These are phyloP conservation scores for Talaromyces sp. DNA, from an alignment of 2,329 filamentous ascomycete species.

Conservation along the genomic window DNA sequence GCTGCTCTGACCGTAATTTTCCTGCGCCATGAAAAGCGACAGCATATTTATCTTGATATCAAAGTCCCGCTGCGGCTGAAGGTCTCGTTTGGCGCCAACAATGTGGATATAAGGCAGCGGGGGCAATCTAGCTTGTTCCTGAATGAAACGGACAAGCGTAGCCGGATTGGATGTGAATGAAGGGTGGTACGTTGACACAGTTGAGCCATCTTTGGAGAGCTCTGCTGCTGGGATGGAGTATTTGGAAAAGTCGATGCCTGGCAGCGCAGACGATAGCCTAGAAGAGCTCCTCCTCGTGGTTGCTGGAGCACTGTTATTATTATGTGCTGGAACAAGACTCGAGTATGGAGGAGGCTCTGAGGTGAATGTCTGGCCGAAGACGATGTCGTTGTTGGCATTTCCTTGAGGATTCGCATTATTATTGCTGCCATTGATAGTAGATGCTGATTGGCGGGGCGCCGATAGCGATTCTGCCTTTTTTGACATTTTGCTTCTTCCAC, in stretches of 20 bases:
- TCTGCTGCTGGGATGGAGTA: slow-evolving; percentile 20
- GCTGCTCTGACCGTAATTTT: background rate
- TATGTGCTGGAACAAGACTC: background rate
- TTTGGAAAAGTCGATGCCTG: slow-evolving; percentile 19
- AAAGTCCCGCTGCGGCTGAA: slow-evolving; percentile 17
- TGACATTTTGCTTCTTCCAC: background rate
- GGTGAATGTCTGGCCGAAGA: slow-evolving; percentile 8
- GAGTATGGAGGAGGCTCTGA: slow-evolving; percentile 15
- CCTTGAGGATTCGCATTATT: background rate
- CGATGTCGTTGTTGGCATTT: background rate
- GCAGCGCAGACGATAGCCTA: slow-evolving; percentile 13
- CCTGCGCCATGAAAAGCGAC: slow-evolving; percentile 15
- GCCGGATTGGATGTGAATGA: slow-evolving; percentile 17
- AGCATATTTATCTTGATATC: slow-evolving; percentile 23
- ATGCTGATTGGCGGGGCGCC: background rate
- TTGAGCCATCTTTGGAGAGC: slow-evolving; percentile 20
- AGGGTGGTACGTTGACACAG: slow-evolving; percentile 20
- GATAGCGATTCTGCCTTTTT: background rate
- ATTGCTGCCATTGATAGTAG: background rate
- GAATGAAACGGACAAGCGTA: slow-evolving; percentile 20
- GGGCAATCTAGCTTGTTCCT: slow-evolving; percentile 22
- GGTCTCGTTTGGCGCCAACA: slow-evolving; percentile 14
- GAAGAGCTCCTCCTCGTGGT: background rate
- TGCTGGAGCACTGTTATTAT: background rate
- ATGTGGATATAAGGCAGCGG: slow-evolving; percentile 24